Percentiles rank a stretch among this genome's conserved stretches.
Evolutionary conservation across 2,329 filamentous ascomycete species (phyloP).

Genomic region (Dactylonectria estremocensis): DNA sequence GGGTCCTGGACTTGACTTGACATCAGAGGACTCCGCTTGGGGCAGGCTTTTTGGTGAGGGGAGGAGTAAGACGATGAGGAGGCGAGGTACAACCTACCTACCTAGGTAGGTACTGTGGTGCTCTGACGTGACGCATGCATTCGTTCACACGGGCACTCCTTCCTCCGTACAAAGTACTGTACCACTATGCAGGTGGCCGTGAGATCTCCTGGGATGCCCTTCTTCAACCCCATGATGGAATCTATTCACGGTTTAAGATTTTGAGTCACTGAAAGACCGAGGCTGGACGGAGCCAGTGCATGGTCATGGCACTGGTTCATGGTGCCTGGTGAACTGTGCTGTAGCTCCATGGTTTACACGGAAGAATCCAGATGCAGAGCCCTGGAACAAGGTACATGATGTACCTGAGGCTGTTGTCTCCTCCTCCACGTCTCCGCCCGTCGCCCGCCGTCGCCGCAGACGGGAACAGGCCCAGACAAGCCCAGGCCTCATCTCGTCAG

Average conservation of each 20-base stretch:
- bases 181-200: not conserved
- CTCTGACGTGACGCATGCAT: conserved; percentile 30
- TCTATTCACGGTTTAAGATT: not conserved
- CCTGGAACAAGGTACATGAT: conserved; percentile 12
- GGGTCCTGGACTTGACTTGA: conserved; percentile 25
- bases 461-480: conserved; percentile 10
- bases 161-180: not conserved
- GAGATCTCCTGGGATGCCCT: not conserved
- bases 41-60: conserved; percentile 30
- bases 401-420: conserved; percentile 8
- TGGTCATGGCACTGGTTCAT: conserved; percentile 20
- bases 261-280: not conserved
- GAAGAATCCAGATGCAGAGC: conserved; percentile 14
- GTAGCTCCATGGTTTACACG: not conserved
- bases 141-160: conserved; percentile 3
- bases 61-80: conserved; percentile 9
- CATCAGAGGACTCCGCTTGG: conserved; percentile 20
- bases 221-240: not conserved
- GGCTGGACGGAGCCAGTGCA: conserved; percentile 2
- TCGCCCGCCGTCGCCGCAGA: conserved; percentile 22
- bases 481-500: conserved; percentile 27
- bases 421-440: conserved; percentile 20
- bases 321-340: conserved; percentile 16
- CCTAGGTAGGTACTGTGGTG: conserved; percentile 3
- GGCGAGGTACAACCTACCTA: conserved; percentile 22